phyloP scores from a whole-genome alignment of 176 grass and related monocot genomes.

The Zoysia japonica region DNA sequence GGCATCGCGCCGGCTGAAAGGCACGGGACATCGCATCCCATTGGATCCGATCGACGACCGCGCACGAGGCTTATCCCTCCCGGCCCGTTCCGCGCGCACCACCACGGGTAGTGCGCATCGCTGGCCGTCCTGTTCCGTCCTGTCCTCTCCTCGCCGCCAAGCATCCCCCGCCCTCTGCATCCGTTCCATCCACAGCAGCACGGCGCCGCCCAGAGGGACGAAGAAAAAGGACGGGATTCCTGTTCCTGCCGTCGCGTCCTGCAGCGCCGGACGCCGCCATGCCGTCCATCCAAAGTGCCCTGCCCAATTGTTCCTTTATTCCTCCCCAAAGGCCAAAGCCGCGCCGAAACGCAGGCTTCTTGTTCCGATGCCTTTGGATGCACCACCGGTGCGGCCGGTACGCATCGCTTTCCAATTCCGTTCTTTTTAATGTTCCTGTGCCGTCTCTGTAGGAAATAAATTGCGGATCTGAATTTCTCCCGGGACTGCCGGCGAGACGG shows the following conservation, averaged over 20 bases:
- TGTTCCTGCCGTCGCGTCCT: background rate
- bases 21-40: background rate
- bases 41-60: background rate
- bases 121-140: conserved; percentile 16
- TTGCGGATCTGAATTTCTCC: background rate
- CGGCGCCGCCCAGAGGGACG: background rate
- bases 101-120: conserved; percentile 50
- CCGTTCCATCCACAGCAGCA: background rate
- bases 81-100: background rate
- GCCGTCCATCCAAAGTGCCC: conserved; percentile 24
- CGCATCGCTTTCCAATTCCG: background rate
- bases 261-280: background rate
- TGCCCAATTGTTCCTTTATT: conserved; percentile 1
- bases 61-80: background rate
- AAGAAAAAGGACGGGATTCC: background rate
- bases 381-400: background rate
- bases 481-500: background rate
- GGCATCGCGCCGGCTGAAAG: conserved; percentile 9
- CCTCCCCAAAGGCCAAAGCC: background rate
- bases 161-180: background rate
- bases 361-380: background rate
- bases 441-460: background rate
- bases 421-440: background rate
- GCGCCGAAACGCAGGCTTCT: background rate
- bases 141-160: background rate